Evolutionary conservation across 2,329 filamentous ascomycete species (phyloP).

Genomic region (Colletotrichum navitas): DNA sequence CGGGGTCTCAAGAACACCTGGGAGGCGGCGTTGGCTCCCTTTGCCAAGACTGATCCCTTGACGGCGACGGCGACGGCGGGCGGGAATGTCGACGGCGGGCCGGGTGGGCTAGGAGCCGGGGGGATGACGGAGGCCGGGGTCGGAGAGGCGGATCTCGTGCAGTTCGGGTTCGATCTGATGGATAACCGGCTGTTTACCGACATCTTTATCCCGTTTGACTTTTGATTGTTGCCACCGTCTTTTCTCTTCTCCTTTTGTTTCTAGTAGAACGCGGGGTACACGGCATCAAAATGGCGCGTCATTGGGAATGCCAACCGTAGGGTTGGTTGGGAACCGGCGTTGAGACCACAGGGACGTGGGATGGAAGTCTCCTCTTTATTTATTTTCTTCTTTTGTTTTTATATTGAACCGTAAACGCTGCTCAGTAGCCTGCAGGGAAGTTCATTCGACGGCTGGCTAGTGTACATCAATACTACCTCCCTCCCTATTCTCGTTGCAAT

Average conservation of each 20-base stretch:
- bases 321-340: neutral
- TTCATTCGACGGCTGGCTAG: neutral
- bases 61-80: neutral
- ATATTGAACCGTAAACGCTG: accelerated
- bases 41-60: slow-evolving; percentile 1
- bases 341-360: too few species aligned
- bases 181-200: slow-evolving; percentile 39
- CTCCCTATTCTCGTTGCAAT: neutral
- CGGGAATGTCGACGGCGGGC: slow-evolving; percentile 3
- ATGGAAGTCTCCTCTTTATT: too few species aligned
- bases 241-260: neutral
- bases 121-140: neutral
- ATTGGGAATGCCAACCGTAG: too few species aligned
- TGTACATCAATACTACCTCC: neutral
- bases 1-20: slow-evolving; percentile 51
- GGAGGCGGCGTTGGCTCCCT: slow-evolving; percentile 51
- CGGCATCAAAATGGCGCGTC: neutral
- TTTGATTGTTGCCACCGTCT: neutral
- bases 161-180: slow-evolving; percentile 35
- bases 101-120: neutral
- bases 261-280: neutral
- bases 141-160: slow-evolving; percentile 32
- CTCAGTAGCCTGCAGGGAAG: neutral
- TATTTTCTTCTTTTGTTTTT: too few species aligned
- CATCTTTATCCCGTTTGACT: slow-evolving; percentile 38